Percentiles rank a stretch among this genome's conserved stretches.
These are phyloP conservation scores for Allomyces javanicus DNA, from an alignment of 192 early-diverging fungal species.

Conservation along the genomic window DNA sequence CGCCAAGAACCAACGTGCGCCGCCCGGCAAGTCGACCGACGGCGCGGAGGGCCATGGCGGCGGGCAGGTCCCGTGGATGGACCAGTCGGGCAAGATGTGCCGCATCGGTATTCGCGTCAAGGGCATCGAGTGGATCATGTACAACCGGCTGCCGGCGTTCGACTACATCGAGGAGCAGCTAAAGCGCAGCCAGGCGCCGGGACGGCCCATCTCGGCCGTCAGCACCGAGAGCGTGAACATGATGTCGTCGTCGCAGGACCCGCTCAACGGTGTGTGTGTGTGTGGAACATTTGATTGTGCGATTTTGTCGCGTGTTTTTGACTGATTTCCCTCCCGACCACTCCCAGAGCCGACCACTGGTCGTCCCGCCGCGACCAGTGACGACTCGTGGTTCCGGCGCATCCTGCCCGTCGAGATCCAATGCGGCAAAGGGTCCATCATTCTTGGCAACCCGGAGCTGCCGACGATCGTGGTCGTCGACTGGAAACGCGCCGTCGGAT, in stretches of 20 bases:
- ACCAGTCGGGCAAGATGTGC: constrained; percentile 17
- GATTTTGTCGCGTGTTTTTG: too few relatives aligned
- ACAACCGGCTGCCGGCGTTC: constrained; percentile 55
- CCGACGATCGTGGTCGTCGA: constrained; percentile 34
- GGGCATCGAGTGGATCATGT: constrained; percentile 63
- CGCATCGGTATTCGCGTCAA: constrained; percentile 43
- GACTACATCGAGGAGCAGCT: constrained; percentile 10
- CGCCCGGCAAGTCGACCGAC: constrained; percentile 5
- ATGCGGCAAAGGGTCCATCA: constrained; percentile 39
- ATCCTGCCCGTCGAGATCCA: constrained; percentile 47
- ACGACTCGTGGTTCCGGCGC: constrained; percentile 25
- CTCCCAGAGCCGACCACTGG: too few relatives aligned
- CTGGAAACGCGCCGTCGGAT: constrained; percentile 34
- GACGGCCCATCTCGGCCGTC: neutral
- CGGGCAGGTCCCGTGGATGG: constrained; percentile 5
- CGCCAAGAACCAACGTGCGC: constrained; percentile 8
- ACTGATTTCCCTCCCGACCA: too few relatives aligned
- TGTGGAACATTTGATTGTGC: neutral
- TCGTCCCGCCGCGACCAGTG: neutral
- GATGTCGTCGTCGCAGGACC: neutral
- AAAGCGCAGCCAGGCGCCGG: neutral
- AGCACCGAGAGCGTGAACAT: neutral
- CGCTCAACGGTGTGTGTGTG: neutral
- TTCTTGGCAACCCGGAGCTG: constrained; percentile 47
- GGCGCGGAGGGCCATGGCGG: constrained; percentile 1